Conservation (phyloP, 208 protist genomes). For the Crithidia brevicula region DNA sequence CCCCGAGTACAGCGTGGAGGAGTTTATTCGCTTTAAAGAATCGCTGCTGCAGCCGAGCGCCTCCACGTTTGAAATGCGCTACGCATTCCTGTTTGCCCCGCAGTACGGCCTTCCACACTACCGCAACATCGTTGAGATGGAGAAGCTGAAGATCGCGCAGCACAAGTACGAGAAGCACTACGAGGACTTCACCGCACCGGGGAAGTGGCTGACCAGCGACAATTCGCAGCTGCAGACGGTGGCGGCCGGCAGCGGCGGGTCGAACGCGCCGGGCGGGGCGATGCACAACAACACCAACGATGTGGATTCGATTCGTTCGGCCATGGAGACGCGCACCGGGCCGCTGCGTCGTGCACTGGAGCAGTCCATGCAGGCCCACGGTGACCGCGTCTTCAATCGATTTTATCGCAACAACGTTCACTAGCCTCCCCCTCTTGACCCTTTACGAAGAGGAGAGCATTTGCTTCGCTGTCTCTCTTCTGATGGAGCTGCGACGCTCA, state of each 20-base stretch:
- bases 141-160: constrained; percentile 88
- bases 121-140: constrained; percentile 84
- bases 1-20: constrained; percentile 91
- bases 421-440: no score
- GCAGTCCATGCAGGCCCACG: constrained; percentile 76
- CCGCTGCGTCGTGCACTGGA: constrained; percentile 60
- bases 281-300: constrained; percentile 76
- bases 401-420: constrained; percentile 90
- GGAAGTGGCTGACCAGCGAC: constrained; percentile 84
- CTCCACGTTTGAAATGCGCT: constrained; percentile 87
- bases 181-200: constrained; percentile 82
- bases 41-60: constrained; percentile 86
- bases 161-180: constrained; percentile 92
- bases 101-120: constrained; percentile 68
- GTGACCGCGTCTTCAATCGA: constrained; percentile 77
- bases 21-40: constrained; percentile 91
- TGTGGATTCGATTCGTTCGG: constrained; percentile 33
- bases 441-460: no score
- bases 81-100: constrained; percentile 65
- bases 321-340: constrained; percentile 76
- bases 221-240: constrained; percentile 78
- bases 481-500: no score
- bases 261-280: constrained; percentile 64
- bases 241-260: constrained; percentile 63
- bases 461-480: no score